A percentile compares a stretch with the other conserved stretches of the same genome.
These are phyloP conservation scores for Eucalyptus curtisii DNA, from an alignment of 345 rosid species.

Conservation along the genomic window DNA sequence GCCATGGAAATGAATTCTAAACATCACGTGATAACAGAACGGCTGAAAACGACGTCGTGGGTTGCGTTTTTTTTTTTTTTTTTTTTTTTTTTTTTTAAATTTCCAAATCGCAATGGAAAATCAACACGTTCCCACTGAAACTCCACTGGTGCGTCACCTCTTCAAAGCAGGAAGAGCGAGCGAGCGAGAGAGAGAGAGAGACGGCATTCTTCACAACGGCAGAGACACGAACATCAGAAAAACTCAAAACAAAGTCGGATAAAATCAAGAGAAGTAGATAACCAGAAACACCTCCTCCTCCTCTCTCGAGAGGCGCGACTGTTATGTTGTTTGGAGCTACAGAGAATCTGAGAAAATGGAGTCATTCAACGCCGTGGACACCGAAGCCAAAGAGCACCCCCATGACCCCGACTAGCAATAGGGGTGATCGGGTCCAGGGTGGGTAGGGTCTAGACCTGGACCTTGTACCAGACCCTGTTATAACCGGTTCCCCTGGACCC, in stretches of 20 bases:
- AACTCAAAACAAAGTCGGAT: not conserved
- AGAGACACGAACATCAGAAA: not conserved
- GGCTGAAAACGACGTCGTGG: too few species aligned
- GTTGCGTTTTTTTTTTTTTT: too few species aligned
- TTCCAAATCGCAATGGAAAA: not conserved
- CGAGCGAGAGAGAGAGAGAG: not conserved
- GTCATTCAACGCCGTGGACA: not conserved
- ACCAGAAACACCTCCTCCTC: not conserved
- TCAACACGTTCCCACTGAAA: not conserved
- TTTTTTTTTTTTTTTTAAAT: too few species aligned
- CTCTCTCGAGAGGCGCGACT: not conserved
- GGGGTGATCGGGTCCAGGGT: too few species aligned
- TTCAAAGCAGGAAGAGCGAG: not conserved
- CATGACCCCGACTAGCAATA: not conserved
- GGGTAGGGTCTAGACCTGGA: too few species aligned
- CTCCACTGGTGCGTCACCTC: not conserved
- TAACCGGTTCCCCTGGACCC: too few species aligned
- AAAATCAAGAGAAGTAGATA: too few species aligned
- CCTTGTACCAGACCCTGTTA: too few species aligned
- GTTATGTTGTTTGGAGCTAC: fast-evolving
- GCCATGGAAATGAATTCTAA: too few species aligned
- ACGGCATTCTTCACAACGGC: not conserved
- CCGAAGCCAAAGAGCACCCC: not conserved
- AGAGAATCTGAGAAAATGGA: not conserved
- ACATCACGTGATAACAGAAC: too few species aligned